Conservation (phyloP, 495 filamentous ascomycete genomes). For the Penicillium odoratum region DNA sequence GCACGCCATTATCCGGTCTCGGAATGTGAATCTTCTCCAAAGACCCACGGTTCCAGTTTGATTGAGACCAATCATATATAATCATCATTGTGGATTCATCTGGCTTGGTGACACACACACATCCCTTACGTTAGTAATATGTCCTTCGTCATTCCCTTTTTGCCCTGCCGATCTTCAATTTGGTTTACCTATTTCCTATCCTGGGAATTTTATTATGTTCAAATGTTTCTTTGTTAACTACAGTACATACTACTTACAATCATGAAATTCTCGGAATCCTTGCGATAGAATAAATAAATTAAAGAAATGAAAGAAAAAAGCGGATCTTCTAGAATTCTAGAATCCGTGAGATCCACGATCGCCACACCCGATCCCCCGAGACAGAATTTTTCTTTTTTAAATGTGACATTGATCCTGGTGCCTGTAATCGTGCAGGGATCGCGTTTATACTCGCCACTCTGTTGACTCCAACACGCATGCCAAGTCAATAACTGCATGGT, state of each 20-base stretch:
- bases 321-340: conserved; percentile 32
- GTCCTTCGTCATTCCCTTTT: conserved; percentile 9
- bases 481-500: not conserved
- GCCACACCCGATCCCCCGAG: conserved; percentile 15
- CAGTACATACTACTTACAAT: too few relatives aligned
- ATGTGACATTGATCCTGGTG: not conserved
- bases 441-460: not conserved
- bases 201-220: too few relatives aligned
- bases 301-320: too few relatives aligned
- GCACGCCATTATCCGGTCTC: conserved; percentile 28
- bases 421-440: not conserved
- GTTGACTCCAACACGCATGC: not conserved
- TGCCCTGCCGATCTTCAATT: not conserved
- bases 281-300: too few relatives aligned
- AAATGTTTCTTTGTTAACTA: too few relatives aligned
- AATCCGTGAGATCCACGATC: conserved; percentile 22
- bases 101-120: conserved; percentile 14
- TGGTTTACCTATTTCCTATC: too few relatives aligned
- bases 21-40: conserved; percentile 23
- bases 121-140: conserved; percentile 18
- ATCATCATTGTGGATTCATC: too few relatives aligned
- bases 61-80: not conserved
- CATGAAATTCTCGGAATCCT: too few relatives aligned
- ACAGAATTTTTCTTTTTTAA: conserved; percentile 2
- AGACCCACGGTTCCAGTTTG: conserved; percentile 25